Conservation (phyloP, 1,139 yeast genomes). For the Saccharomycopsis crataegensis region DNA sequence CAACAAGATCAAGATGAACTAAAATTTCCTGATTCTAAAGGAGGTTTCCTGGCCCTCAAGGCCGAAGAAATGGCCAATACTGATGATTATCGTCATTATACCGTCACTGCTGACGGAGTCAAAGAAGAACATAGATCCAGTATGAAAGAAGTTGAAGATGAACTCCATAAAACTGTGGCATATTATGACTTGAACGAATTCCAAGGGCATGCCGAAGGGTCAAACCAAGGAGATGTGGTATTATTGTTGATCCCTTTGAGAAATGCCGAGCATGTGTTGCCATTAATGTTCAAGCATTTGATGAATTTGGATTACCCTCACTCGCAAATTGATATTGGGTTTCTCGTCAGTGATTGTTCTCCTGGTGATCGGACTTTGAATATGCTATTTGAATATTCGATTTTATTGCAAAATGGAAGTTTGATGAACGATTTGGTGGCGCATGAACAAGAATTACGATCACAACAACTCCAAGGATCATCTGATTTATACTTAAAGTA, state of each 20-base stretch:
- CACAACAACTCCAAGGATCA: conserved; percentile 34
- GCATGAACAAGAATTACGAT: conserved; percentile 31
- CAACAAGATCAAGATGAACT: conserved; percentile 19
- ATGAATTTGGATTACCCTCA: conserved; percentile 86
- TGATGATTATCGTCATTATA: conserved; percentile 5
- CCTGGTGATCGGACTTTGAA: conserved; percentile 53
- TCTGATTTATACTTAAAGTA: conserved; percentile 57
- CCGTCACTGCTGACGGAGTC: conserved; percentile 22
- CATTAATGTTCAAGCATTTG: conserved; percentile 76
- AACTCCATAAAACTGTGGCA: conserved; percentile 8
- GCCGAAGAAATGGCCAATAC: background rate
- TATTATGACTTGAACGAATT: conserved; percentile 49
- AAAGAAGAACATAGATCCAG: conserved; percentile 3
- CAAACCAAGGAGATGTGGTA: conserved; percentile 53
- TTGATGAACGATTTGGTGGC: conserved; percentile 42
- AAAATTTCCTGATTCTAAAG: conserved; percentile 16
- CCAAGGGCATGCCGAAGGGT: conserved; percentile 49
- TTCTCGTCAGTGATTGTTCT: conserved; percentile 78
- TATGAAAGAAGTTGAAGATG: conserved; percentile 19
- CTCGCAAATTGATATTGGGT: conserved; percentile 71
- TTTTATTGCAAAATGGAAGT: conserved; percentile 65
- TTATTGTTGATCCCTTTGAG: conserved; percentile 70
- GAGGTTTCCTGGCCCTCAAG: conserved; percentile 1
- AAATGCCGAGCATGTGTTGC: conserved; percentile 74
- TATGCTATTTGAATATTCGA: conserved; percentile 51